Percentiles rank a stretch among this genome's conserved stretches.
phyloP scores from a whole-genome alignment of 306 rosid genomes.

The Begonia fuchsioides region DNA sequence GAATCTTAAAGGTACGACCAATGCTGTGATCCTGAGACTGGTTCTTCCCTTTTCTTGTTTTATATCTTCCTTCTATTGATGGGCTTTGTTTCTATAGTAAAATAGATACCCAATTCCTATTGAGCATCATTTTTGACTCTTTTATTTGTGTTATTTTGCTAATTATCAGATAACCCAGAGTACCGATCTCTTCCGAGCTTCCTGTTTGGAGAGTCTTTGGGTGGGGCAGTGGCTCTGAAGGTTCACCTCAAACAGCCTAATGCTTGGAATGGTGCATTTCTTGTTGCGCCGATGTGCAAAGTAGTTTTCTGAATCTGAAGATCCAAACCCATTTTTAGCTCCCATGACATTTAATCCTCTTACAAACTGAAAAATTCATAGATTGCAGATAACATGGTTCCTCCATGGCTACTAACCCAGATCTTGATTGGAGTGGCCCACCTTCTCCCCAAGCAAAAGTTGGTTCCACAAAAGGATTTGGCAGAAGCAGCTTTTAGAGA shows the following conservation, averaged over 20 bases:
- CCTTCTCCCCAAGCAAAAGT: slow-evolving; percentile 61
- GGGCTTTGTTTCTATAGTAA: too few species aligned
- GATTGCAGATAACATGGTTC: slow-evolving; percentile 90
- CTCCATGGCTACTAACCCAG: slow-evolving; percentile 41
- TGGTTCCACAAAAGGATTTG: slow-evolving; percentile 74
- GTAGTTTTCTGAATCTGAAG: slow-evolving; percentile 27
- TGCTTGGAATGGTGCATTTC: slow-evolving; percentile 82
- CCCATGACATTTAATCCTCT: slow-evolving; percentile 2
- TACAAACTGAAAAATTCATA: slow-evolving; percentile 18
- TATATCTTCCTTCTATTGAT: too few species aligned
- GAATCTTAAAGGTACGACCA: slow-evolving; percentile 51
- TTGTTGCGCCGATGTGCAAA: slow-evolving; percentile 96
- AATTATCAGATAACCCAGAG: slow-evolving; percentile 42
- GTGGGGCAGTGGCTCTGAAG: slow-evolving; percentile 87
- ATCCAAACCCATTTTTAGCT: slow-evolving; percentile 3
- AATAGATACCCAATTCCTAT: neutral
- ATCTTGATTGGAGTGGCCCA: slow-evolving; percentile 47
- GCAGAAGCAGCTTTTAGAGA: slow-evolving; percentile 83
- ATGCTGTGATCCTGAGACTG: too few species aligned
- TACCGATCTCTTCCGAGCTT: slow-evolving; percentile 52
- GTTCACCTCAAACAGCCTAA: slow-evolving; percentile 65
- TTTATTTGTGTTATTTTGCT: too few species aligned
- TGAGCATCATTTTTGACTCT: neutral
- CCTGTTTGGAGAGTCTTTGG: slow-evolving; percentile 84
- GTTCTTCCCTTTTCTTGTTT: too few species aligned